Evolutionary conservation across 1,139 yeast genomes (phyloP).

Genomic region (Kazachstania sp.): DNA sequence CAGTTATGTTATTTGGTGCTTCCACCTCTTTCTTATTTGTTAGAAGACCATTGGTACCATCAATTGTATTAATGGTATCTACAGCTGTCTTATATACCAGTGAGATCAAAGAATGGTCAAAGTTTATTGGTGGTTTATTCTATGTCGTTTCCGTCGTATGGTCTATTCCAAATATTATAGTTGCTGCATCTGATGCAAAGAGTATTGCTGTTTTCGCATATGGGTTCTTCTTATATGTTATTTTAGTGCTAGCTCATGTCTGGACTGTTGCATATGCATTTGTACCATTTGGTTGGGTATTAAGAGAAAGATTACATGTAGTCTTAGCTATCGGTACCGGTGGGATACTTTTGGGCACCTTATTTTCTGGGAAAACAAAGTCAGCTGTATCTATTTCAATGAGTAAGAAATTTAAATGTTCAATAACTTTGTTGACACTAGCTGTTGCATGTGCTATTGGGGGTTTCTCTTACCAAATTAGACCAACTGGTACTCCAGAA

Average conservation of each 20-base stretch:
- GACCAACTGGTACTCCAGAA: slow-evolving; percentile 38
- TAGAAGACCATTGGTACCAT: slow-evolving; percentile 23
- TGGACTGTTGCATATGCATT: slow-evolving; percentile 98
- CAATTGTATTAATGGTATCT: slow-evolving; percentile 38
- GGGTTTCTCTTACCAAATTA: slow-evolving; percentile 18
- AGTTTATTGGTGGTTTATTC: slow-evolving; percentile 65
- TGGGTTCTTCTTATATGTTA: slow-evolving; percentile 47
- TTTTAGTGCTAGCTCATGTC: slow-evolving; percentile 69
- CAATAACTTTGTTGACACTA: slow-evolving; percentile 37
- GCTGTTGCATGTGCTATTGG: slow-evolving; percentile 25
- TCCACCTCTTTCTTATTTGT: slow-evolving; percentile 24
- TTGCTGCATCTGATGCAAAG: slow-evolving; percentile 47
- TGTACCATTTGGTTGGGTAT: slow-evolving; percentile 84
- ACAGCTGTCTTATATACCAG: slow-evolving; percentile 27
- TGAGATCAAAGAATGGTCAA: slow-evolving; percentile 59
- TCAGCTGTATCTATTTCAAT: slow-evolving; percentile 3
- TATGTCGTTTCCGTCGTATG: slow-evolving; percentile 58
- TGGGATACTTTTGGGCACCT: slow-evolving; percentile 35
- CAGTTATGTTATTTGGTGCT: slow-evolving; percentile 54
- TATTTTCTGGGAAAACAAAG: slow-evolving; percentile 5
- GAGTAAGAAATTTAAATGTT: slow-evolving; percentile 18
- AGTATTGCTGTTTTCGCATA: slow-evolving; percentile 52
- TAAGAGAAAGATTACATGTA: slow-evolving; percentile 82
- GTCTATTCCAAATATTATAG: slow-evolving; percentile 55
- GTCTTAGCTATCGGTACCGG: slow-evolving; percentile 50